Evolutionary conservation across 2,329 filamentous ascomycete species (phyloP), one percentile per base, ranked within the genome.

Genomic region (Arthroderma uncinatum): DNA sequence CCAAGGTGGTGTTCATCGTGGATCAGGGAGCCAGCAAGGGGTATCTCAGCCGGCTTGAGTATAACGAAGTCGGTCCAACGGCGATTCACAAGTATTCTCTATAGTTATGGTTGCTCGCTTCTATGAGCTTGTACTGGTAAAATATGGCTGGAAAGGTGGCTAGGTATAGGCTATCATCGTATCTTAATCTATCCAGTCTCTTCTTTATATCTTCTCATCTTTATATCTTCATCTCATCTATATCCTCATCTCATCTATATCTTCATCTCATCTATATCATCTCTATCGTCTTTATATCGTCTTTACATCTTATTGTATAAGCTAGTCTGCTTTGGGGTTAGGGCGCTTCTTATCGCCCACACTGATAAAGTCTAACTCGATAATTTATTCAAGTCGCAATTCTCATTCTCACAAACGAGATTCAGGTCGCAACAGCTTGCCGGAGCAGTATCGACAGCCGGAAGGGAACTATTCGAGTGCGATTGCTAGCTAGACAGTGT

Each of bases 1-100:
- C 87, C 1, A 87, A 86, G 71, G 82, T 87, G 21, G 73, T 87
- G 53, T 88, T 87, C 68, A 80, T 86, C 8, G 76, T 83, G 2
- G 85, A 88, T 65, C 81, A 83, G 63, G 83, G 83, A 4, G 70
- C 79, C 50, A 82, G 75, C 63, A 86, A 87, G 70, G 84, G 83
- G 0, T 88, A 85, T 68, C 80, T 89, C 75, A 84, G 79, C 4
- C 75, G 85, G 56, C 79, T 79, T 25, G 82, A 85, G 65, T 86
- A 86, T 69, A 86, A 86, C 66, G 82, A 86, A 60, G 75, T 80
- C 56, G 83, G 83, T 2, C 83, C 83, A 1, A 76, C 75, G 42
- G 83, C 79, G 2, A 85, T 86, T 61, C 81, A 85, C 65, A 82
- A 84, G 54, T 76, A 70, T 64, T 64, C 69, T 53, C 62, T 76